Evolutionary conservation across 345 rosid species (phyloP).

Genomic region (Arabis hirsuta): DNA sequence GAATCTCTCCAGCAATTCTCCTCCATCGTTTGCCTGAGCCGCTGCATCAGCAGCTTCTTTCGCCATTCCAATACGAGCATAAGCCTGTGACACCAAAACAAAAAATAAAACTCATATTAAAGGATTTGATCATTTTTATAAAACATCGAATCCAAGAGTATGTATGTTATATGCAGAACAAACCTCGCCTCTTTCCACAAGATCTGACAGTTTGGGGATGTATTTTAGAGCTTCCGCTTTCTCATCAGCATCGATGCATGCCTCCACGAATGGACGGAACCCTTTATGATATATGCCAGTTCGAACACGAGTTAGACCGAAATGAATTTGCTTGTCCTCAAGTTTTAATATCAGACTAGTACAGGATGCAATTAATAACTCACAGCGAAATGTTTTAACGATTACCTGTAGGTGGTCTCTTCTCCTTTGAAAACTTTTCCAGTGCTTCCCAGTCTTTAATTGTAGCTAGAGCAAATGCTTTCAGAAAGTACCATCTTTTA

Average conservation of each 20-base stretch:
- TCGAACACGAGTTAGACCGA: slow-evolving; percentile 4
- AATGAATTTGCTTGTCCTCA: not conserved
- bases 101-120: slow-evolving; percentile 13
- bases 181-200: slow-evolving; percentile 92
- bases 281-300: slow-evolving; percentile 53
- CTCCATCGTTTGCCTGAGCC: slow-evolving; percentile 93
- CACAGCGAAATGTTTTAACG: not conserved
- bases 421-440: slow-evolving; percentile 94
- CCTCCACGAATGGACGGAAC: slow-evolving; percentile 94
- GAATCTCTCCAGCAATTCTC: slow-evolving; percentile 89
- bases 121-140: not conserved
- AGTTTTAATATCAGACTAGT: slow-evolving; percentile 2
- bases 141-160: not conserved
- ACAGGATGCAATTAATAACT: slow-evolving; percentile 4
- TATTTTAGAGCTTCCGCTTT: slow-evolving; percentile 92
- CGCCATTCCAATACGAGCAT: slow-evolving; percentile 95
- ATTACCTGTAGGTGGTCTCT: slow-evolving; percentile 86
- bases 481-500: slow-evolving; percentile 98
- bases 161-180: slow-evolving; percentile 25
- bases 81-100: slow-evolving; percentile 56
- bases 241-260: slow-evolving; percentile 87
- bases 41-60: slow-evolving; percentile 99
- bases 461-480: slow-evolving; percentile 90
- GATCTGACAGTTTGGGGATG: slow-evolving; percentile 89
- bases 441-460: slow-evolving; percentile 91